phyloP scores from a whole-genome alignment of 768 basidiomycete species.

The Kwoniella sp. region DNA sequence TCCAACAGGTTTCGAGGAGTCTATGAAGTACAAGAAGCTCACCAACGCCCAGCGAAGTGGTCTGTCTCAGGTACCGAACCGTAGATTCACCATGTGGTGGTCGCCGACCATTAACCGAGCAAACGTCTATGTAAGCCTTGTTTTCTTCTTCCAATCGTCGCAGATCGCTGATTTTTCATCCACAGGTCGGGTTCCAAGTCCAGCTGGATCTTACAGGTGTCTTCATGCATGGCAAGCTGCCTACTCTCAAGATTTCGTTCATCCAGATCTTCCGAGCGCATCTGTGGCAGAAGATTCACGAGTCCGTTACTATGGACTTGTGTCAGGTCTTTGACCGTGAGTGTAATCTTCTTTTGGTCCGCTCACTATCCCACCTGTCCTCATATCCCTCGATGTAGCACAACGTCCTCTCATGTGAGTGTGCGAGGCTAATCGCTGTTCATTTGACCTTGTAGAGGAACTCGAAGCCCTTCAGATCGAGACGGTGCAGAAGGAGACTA shows the following conservation, averaged over 20 bases:
- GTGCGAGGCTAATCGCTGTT: neutral
- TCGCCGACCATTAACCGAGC: constrained; percentile 98
- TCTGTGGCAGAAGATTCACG: constrained; percentile 96
- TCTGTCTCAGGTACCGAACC: constrained; percentile 77
- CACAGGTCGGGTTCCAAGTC: constrained; percentile 89
- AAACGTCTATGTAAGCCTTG: constrained; percentile 64
- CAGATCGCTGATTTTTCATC: constrained; percentile 5
- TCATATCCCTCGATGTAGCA: no score
- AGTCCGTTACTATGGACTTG: constrained; percentile 47
- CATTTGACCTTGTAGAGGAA: constrained; percentile 61
- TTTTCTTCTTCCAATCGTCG: neutral
- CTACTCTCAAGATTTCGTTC: constrained; percentile 79
- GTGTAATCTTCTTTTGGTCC: neutral
- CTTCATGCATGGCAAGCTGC: constrained; percentile 88
- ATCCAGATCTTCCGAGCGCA: constrained; percentile 99
- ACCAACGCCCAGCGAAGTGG: constrained; percentile 98
- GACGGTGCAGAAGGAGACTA: constrained; percentile 99
- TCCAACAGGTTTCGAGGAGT: constrained; percentile 70
- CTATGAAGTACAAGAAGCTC: constrained; percentile 61
- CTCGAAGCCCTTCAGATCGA: constrained; percentile 97
- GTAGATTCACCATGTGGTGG: constrained; percentile 99
- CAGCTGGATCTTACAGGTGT: constrained; percentile 84
- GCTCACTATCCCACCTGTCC: no score
- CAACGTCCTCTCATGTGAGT: no score
- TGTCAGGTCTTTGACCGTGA: constrained; percentile 93